These are phyloP conservation scores for Blastomyces parvus DNA, from an alignment of 2,329 filamentous ascomycete species.

Conservation along the genomic window DNA sequence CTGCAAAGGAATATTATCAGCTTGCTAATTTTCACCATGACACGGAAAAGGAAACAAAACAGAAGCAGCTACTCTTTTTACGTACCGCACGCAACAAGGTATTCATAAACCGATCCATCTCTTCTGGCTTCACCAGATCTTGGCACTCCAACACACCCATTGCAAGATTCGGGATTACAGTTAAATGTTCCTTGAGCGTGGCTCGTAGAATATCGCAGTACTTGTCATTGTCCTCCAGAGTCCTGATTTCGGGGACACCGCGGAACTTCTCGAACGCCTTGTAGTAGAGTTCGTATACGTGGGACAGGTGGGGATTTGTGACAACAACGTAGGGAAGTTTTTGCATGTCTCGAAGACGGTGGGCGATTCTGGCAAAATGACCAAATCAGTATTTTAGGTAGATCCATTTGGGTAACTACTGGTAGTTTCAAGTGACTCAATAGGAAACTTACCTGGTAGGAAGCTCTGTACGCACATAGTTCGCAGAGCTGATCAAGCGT, in stretches of 20 bases:
- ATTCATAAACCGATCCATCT: constrained; percentile 92
- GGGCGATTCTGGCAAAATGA: constrained; percentile 56
- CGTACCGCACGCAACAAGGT: constrained; percentile 77
- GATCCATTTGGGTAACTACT: not conserved
- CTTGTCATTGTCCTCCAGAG: constrained; percentile 77
- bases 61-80: not conserved
- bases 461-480: constrained; percentile 92
- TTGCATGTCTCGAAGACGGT: constrained; percentile 95
- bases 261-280: constrained; percentile 89
- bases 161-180: constrained; percentile 85
- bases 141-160: constrained; percentile 91
- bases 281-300: constrained; percentile 96
- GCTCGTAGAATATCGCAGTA: constrained; percentile 72
- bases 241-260: constrained; percentile 71
- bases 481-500: constrained; percentile 84
- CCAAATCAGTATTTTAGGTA: not conserved
- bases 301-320: constrained; percentile 85
- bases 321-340: constrained; percentile 91
- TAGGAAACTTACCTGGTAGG: constrained; percentile 58
- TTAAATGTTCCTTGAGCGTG: constrained; percentile 77
- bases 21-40: not conserved
- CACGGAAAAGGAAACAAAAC: not conserved
- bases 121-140: constrained; percentile 66
- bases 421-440: not conserved
- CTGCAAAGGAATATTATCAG: constrained; percentile 35